Base-by-base conservation (phyloP, 805 yeast genomes). In the Dipodascus albidus region DNA sequence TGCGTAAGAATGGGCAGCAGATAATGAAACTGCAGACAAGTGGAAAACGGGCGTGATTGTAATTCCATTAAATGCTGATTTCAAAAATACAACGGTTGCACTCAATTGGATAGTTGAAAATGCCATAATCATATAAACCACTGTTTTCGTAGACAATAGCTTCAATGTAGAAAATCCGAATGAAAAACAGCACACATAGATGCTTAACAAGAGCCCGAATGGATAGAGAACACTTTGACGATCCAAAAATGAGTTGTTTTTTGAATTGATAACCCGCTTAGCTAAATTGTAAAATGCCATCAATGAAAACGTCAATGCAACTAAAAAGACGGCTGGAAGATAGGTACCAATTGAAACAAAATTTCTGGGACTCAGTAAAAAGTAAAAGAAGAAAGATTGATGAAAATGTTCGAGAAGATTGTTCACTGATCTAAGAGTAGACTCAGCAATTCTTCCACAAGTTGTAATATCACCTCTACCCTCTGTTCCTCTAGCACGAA, bases 261-360 rank as follows among this genome's bases (percentile, higher is more conserved):
- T 2, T 70, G 58, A 17, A 35, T 49, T n/a, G 65, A 57, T 38
- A 11, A 38, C 44, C n/a, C 44, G 9, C 27, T 21, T 20, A 8
- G 49, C 24, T 38, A 69, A 64, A 11, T 62, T 49, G 50, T 59
- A 59, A 55, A 85, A 77, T 24, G 96, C 78, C 60, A 87, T 80
- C 17, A 89, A 56, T 0, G 87, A 81, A 72, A 78, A 89, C 1
- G 87, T 69, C 2, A 79, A 75, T 1, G 93, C 85, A 2, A 85
- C 68, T 3, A 86, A 70, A 50, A 84, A 82, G 0, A 95, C 96
- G 2, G 91, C 74, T 1, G 98, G 98, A 51, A 93, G 71, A 65
- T 91, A 93, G 19, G 95, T 87, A 2, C 96, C 97, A 58, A 93
- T 90, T 3, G 96, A 87, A 17, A 93, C 96, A 71, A 93, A 93